phyloP scores from a whole-genome alignment of 176 grass and related monocot species.

The Oryza officinalis region DNA sequence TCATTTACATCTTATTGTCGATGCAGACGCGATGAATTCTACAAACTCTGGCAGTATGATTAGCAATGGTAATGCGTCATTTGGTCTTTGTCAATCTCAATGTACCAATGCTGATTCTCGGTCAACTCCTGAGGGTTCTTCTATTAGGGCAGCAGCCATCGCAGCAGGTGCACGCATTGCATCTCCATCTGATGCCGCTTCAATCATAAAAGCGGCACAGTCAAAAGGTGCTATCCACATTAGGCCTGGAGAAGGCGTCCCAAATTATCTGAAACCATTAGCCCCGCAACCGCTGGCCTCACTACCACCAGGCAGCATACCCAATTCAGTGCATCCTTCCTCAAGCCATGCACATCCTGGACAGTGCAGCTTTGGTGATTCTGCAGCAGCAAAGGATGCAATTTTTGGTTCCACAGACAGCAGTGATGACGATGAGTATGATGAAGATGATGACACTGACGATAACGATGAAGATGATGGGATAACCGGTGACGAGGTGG shows the following conservation, averaged over 20 bases:
- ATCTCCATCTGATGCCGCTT: conserved; percentile 58
- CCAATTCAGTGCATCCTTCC: conserved; percentile 30
- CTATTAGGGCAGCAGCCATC: conserved; percentile 61
- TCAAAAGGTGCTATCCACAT: conserved; percentile 54
- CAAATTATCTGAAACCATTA: conserved; percentile 47
- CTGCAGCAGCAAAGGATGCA: conserved; percentile 39
- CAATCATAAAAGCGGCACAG: conserved; percentile 59
- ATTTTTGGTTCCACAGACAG: conserved; percentile 53
- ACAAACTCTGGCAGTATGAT: conserved; percentile 1
- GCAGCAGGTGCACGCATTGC: conserved; percentile 57
- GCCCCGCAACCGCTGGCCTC: conserved; percentile 30
- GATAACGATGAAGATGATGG: conserved; percentile 24
- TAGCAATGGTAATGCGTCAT: conserved; percentile 41
- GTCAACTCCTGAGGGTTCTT: conserved; percentile 32
- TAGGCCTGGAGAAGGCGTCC: conserved; percentile 47
- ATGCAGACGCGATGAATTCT: conserved; percentile 46
- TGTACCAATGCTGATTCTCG: conserved; percentile 22
- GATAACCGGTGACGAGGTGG: conserved; percentile 36
- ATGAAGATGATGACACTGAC: conserved; percentile 35
- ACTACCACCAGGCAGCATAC: not conserved
- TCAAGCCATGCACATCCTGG: conserved; percentile 6
- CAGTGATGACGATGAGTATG: conserved; percentile 38
- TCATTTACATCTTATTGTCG: conserved; percentile 21
- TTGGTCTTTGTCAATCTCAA: conserved; percentile 32
- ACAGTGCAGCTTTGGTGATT: conserved; percentile 35